Percentiles rank a stretch among this genome's conserved stretches.
Conservation (phyloP, 352 stramenopile species). For the Phytophthora aleatoria region DNA sequence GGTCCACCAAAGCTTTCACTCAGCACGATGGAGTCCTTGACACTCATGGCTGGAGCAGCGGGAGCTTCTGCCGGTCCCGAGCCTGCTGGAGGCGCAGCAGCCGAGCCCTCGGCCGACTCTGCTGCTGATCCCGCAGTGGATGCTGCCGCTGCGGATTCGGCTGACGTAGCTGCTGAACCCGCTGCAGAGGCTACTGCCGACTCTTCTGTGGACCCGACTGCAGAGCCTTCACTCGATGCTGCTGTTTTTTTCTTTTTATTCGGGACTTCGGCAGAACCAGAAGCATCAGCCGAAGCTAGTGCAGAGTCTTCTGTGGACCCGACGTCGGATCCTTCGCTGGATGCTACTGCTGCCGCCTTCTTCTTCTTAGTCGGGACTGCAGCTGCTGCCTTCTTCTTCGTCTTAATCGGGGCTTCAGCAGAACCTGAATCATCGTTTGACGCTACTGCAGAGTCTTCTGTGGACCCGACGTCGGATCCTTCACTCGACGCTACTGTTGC, state of each 20-base stretch:
- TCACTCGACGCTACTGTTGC: neutral
- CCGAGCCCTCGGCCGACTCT: neutral
- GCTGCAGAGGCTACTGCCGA: too few relatives aligned
- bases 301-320: constrained; percentile 5
- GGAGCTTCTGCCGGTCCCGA: constrained; percentile 8
- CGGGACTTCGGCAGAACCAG: neutral
- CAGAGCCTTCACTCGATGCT: neutral
- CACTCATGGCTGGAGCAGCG: constrained; percentile 5
- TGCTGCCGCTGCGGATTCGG: neutral
- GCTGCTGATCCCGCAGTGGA: neutral
- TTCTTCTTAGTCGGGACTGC: neutral
- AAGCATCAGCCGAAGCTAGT: neutral
- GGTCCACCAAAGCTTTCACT: constrained; percentile 33
- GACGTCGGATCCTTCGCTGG: neutral
- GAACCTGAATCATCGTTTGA: neutral
- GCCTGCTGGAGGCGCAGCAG: constrained; percentile 2
- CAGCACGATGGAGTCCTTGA: constrained; percentile 26
- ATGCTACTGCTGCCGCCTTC: neutral
- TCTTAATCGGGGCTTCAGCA: neutral
- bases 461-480: neutral
- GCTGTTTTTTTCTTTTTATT: neutral
- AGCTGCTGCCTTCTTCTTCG: neutral
- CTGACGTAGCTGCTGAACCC: neutral
- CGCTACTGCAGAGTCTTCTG: neutral
- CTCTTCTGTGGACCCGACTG: too few relatives aligned